These are phyloP conservation scores for Phytophthora citricola DNA, from an alignment of 352 stramenopile genomes.

Conservation along the genomic window DNA sequence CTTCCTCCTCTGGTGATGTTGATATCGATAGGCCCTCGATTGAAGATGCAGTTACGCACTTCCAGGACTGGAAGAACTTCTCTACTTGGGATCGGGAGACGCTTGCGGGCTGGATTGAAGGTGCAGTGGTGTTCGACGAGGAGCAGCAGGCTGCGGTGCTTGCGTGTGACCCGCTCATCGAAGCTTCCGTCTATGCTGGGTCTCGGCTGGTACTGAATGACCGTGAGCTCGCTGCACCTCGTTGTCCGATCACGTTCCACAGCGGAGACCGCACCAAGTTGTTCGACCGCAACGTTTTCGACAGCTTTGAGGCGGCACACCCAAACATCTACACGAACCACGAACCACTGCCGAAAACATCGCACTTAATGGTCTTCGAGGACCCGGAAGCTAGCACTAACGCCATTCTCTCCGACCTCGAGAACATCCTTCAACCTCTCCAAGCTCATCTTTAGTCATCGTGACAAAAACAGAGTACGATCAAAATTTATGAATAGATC, in stretches of 20 bases:
- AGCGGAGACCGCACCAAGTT: slow-evolving; percentile 22
- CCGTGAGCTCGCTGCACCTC: slow-evolving; percentile 34
- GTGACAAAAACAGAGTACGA: background rate
- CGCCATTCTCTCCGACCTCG: slow-evolving; percentile 36
- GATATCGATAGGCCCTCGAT: slow-evolving; percentile 26
- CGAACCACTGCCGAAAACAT: slow-evolving; percentile 28
- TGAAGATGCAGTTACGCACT: slow-evolving; percentile 31
- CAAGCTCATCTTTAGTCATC: slow-evolving; percentile 19
- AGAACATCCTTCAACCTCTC: slow-evolving; percentile 11
- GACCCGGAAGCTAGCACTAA: slow-evolving; percentile 36
- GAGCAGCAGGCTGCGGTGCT: slow-evolving; percentile 29
- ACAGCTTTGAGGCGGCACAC: slow-evolving; percentile 1
- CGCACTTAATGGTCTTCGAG: slow-evolving; percentile 58
- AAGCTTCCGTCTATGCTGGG: slow-evolving; percentile 49
- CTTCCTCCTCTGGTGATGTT: slow-evolving; percentile 1
- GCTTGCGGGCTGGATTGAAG: slow-evolving; percentile 39
- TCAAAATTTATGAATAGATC: slow-evolving; percentile 15
- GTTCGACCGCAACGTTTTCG: slow-evolving; percentile 21
- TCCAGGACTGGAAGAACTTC: slow-evolving; percentile 46
- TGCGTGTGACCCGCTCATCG: slow-evolving; percentile 47
- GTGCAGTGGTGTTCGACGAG: slow-evolving; percentile 46
- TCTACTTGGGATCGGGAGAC: slow-evolving; percentile 50
- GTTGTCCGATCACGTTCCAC: slow-evolving; percentile 39
- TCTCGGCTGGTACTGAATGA: slow-evolving; percentile 28
- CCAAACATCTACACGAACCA: slow-evolving; percentile 22